Evolutionary conservation across 768 basidiomycete genomes (phyloP).

Genomic region (Ramaria rubella): DNA sequence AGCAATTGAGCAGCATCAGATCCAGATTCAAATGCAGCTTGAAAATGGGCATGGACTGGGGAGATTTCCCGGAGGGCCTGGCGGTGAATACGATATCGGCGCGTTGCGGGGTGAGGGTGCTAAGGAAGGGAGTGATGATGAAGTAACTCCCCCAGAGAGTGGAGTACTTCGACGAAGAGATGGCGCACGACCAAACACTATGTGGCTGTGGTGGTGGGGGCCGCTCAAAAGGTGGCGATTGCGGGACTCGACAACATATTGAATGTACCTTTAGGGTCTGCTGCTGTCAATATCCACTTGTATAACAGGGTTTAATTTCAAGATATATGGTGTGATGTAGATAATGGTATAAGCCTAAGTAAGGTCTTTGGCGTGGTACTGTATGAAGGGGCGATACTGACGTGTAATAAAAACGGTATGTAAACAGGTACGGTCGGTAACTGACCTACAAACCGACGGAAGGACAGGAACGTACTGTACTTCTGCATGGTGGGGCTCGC

Average conservation of each 20-base stretch:
- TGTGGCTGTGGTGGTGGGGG: conserved; percentile 68
- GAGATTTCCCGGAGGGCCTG: conserved; percentile 23
- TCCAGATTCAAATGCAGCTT: conserved; percentile 12
- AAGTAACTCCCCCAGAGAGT: neutral
- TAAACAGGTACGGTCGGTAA: too few relatives aligned
- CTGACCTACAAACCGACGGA: too few relatives aligned
- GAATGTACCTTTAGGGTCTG: conserved; percentile 1
- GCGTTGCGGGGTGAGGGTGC: conserved; percentile 63
- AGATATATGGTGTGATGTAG: too few relatives aligned
- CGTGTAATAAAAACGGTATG: too few relatives aligned
- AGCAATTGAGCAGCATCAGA: conserved; percentile 44
- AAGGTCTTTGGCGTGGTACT: too few relatives aligned
- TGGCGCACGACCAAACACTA: conserved; percentile 28
- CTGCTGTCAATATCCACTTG: neutral
- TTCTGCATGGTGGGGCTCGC: too few relatives aligned
- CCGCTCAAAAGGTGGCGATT: conserved; percentile 68
- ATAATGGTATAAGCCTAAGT: too few relatives aligned
- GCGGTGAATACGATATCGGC: conserved; percentile 48
- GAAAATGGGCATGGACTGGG: conserved; percentile 10
- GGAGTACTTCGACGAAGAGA: neutral
- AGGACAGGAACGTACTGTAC: too few relatives aligned
- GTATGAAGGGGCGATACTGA: too few relatives aligned
- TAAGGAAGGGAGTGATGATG: conserved; percentile 14
- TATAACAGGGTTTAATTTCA: neutral
- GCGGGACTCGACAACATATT: conserved; percentile 69